Evolutionary conservation across 345 rosid species (phyloP).

Genomic region (Punica granatum): DNA sequence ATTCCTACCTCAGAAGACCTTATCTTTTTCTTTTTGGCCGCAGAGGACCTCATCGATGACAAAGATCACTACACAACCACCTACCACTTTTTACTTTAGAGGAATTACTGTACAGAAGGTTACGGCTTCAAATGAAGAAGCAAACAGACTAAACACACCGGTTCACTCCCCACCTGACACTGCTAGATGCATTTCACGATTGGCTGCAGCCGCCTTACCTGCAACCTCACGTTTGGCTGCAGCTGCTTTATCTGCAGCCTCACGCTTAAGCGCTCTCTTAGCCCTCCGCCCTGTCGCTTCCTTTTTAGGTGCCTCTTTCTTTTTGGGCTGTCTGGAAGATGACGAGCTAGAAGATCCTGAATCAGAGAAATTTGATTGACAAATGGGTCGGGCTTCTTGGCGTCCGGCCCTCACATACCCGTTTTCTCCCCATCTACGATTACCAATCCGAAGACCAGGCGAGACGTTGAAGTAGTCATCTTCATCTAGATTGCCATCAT

Average conservation of each 20-base stretch:
- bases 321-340: slow-evolving; percentile 39
- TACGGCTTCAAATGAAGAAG: neutral
- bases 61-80: neutral
- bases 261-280: slow-evolving; percentile 79
- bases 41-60: neutral
- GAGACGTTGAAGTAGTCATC: slow-evolving; percentile 49
- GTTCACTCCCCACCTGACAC: slow-evolving; percentile 18
- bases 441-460: slow-evolving; percentile 59
- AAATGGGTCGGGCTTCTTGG: slow-evolving; percentile 76
- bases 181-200: slow-evolving; percentile 10
- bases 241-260: slow-evolving; percentile 85
- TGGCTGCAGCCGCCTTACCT: neutral
- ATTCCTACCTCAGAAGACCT: neutral
- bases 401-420: slow-evolving; percentile 81
- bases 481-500: slow-evolving; percentile 37
- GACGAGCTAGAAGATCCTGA: slow-evolving; percentile 46
- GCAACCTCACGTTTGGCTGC: slow-evolving; percentile 37
- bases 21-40: no score
- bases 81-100: neutral
- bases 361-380: slow-evolving; percentile 20
- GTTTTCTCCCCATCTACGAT: slow-evolving; percentile 89
- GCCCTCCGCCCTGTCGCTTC: slow-evolving; percentile 68
- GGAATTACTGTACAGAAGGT: neutral
- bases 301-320: slow-evolving; percentile 36
- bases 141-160: neutral